These are phyloP conservation scores for Paecilomyces niveus DNA, from an alignment of 2,329 filamentous ascomycete genomes.

Conservation along the genomic window DNA sequence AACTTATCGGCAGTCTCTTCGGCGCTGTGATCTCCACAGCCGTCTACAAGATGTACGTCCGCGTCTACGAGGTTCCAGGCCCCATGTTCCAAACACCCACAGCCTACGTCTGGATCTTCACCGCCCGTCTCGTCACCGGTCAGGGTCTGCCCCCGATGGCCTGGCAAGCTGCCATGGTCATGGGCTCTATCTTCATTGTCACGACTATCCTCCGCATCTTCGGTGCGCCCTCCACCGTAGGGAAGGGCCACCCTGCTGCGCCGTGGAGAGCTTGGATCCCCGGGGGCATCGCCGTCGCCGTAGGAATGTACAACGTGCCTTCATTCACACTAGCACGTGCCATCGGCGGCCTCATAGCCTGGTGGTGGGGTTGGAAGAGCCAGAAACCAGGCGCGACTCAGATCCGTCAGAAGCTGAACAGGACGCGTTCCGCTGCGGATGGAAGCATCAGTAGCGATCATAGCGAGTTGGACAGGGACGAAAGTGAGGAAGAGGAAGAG, in stretches of 20 bases:
- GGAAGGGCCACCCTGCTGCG: slow-evolving; percentile 29
- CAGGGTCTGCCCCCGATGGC: slow-evolving; percentile 80
- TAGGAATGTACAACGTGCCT: slow-evolving; percentile 97
- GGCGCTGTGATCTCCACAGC: slow-evolving; percentile 80
- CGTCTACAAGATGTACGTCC: slow-evolving; percentile 85
- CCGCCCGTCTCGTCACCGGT: slow-evolving; percentile 84
- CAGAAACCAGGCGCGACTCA: slow-evolving; percentile 31
- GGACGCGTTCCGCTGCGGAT: neutral
- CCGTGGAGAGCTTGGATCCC: slow-evolving; percentile 71
- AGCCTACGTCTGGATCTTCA: slow-evolving; percentile 96
- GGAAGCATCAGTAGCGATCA: neutral
- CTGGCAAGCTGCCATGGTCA: slow-evolving; percentile 66
- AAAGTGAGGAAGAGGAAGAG: neutral
- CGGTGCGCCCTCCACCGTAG: slow-evolving; percentile 23
- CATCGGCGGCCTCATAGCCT: slow-evolving; percentile 67
- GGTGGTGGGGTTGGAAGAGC: slow-evolving; percentile 63
- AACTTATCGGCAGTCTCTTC: slow-evolving; percentile 80
- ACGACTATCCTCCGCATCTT: slow-evolving; percentile 65
- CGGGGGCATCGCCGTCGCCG: slow-evolving; percentile 90
- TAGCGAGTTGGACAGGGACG: neutral
- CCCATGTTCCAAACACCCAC: slow-evolving; percentile 90
- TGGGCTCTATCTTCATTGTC: slow-evolving; percentile 65
- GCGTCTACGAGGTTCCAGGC: slow-evolving; percentile 81
- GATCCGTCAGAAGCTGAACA: slow-evolving; percentile 24
- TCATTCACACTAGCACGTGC: slow-evolving; percentile 89